Evolutionary conservation across 768 basidiomycete species (phyloP), one percentile per base, ranked within the genome.

Genomic region (Tylopilus plumbeoviolaceoides): DNA sequence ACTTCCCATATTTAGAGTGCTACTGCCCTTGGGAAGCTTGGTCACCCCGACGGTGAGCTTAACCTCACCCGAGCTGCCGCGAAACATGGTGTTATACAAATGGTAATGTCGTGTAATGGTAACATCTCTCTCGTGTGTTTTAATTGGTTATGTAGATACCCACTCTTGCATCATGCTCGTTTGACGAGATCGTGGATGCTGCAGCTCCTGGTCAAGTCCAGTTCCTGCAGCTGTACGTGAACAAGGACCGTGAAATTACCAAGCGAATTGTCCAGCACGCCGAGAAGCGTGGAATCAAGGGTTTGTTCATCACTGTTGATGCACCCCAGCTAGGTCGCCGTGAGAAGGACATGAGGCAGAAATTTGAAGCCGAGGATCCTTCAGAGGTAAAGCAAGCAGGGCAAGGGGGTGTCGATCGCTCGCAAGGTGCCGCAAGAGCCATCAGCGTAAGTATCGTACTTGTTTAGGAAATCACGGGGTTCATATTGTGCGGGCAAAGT

Each of bases 301-400:
- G 80, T 4, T 74, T 98, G 12, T 98, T 98, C 70, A 97, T 98
- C 67, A 98, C 95, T 0, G 95, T 98, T 25, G 95, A 98, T 72
- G 95, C 95, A 0, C 95, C 95, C 7, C 94, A 97, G 60, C 84
- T 98, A 10, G 95, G 95, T 41, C 82, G 94, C 12, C 80, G 95
- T 54, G 94, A 95, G 68, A 94, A 95, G 54, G 95, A 98, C 64
- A 98, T 98, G 94, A 79, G 95, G 23, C 89, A 89, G 84, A 95
- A 93, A 66, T 98, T 98, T 55, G 91, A 89, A 36, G 92, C 88
- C 3, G 87, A 85, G 36, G 69, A 71, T 30, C 69, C 70, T 7
- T 71, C 69, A n/a, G 68, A 71, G 40, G 68, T 69, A 20, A 65
- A 57, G n/a, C 80, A 80, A 64, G 73, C 72, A n/a, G 70, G 70